phyloP scores from a whole-genome alignment of 2,329 filamentous ascomycete genomes.

The Ophiostoma quercus region DNA sequence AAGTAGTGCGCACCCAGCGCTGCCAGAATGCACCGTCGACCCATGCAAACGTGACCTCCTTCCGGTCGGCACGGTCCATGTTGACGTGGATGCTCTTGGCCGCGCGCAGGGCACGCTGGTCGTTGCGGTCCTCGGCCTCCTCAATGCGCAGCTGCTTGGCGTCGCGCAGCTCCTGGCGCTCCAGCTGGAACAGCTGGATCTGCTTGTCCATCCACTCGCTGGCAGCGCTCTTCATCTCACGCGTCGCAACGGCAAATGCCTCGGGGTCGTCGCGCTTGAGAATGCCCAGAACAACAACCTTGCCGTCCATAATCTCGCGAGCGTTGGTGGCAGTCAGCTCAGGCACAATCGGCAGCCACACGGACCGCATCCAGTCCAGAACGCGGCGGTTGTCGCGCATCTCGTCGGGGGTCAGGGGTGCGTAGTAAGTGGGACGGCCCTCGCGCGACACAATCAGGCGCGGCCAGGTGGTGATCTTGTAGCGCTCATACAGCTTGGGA shows the following conservation, averaged over 20 bases:
- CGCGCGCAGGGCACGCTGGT: slow-evolving; percentile 76
- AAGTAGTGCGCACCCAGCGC: slow-evolving; percentile 91
- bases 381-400: slow-evolving; percentile 84
- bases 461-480: slow-evolving; percentile 97
- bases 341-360: slow-evolving; percentile 93
- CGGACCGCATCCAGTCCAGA: slow-evolving; percentile 87
- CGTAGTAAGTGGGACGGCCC: slow-evolving; percentile 85
- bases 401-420: slow-evolving; percentile 76
- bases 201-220: slow-evolving; percentile 98
- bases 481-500: slow-evolving; percentile 66
- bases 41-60: slow-evolving; percentile 93
- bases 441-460: slow-evolving; percentile 83
- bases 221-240: slow-evolving; percentile 92
- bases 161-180: slow-evolving; percentile 87
- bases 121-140: slow-evolving; percentile 88
- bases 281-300: slow-evolving; percentile 88
- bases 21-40: slow-evolving; percentile 97
- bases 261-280: slow-evolving; percentile 74
- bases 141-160: slow-evolving; percentile 93
- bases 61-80: slow-evolving; percentile 80
- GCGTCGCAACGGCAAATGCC: slow-evolving; percentile 70
- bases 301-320: slow-evolving; percentile 89
- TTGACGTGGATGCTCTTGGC: slow-evolving; percentile 90
- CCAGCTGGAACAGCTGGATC: slow-evolving; percentile 82
- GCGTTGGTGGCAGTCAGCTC: slow-evolving; percentile 90